These are phyloP conservation scores for Dalbergia cultrata DNA, from an alignment of 306 rosid genomes.

Conservation along the genomic window DNA sequence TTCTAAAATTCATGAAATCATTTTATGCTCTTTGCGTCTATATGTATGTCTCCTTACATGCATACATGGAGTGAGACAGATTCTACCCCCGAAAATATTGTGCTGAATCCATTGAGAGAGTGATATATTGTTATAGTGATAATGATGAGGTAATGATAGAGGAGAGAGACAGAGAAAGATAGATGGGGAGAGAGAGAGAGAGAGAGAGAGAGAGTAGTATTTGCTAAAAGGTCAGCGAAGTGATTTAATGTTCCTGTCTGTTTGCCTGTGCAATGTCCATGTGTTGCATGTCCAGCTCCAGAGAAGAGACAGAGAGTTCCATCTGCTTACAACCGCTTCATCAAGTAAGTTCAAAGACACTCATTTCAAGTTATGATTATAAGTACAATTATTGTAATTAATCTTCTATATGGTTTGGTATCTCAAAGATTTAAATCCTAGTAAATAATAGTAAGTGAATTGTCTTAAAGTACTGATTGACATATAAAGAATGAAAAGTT, in stretches of 20 bases:
- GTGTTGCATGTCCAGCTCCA: constrained; percentile 82
- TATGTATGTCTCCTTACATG: constrained; percentile 47
- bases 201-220: background rate
- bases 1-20: background rate
- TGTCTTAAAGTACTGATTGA: no score
- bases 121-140: constrained; percentile 49
- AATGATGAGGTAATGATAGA: constrained; percentile 64
- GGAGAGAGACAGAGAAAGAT: constrained; percentile 3
- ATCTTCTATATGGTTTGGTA: background rate
- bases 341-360: constrained; percentile 72
- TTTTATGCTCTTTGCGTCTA: constrained; percentile 12
- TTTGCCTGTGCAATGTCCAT: constrained; percentile 49
- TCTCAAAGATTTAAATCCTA: background rate
- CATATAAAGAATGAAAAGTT: no score
- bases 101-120: constrained; percentile 57
- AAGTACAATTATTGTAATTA: background rate
- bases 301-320: constrained; percentile 99
- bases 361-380: background rate
- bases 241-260: constrained; percentile 56
- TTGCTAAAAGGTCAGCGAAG: constrained; percentile 46
- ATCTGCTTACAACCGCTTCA: constrained; percentile 99
- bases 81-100: constrained; percentile 54
- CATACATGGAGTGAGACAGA: constrained; percentile 51
- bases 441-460: no score
- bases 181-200: constrained; percentile 1